Evolutionary conservation across 192 early-diverging fungal species (phyloP), one percentile per base, ranked within the genome.

Genomic region (Phycomyces nitens): DNA sequence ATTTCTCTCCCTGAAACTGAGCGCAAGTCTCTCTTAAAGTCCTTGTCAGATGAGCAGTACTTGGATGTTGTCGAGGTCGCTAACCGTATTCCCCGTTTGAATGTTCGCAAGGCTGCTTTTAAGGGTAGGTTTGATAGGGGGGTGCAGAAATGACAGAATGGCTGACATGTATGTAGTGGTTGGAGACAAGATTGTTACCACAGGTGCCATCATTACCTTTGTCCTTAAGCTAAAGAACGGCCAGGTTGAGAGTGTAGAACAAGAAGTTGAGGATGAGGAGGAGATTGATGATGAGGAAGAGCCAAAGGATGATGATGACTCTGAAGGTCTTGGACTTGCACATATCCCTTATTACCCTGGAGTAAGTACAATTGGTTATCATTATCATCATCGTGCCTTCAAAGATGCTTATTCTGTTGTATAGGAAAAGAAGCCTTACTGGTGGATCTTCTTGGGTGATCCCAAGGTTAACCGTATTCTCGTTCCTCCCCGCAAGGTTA

Each of bases 401-500:
- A 22, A 55, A 20, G 7, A 12, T 55, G 3, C 18, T 47, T 47
- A n/a, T 3, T 47, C 12, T 47, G 18, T 47, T 47, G 18, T 41
- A 55, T 23, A 65, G 64, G 82, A 84, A 66, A 91, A 92, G 79
- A 88, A 84, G 56, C 86, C 93, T 43, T 84, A 77, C 74, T 99
- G 94, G 93, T 97, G 91, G 91, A 80, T 98, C 29, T 83, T 92
- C 53, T 80, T 99, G 74, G 94, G 91, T 22, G 89, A 94, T 68
- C 85, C 83, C 69, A 88, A 88, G 72, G 86, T 86, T 42, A 88
- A 92, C 68, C 90, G 89, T 55, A 84, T 94, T 55, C 91, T 98
- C 23, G 81, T 89, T 53, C 75, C 85, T 10, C 88, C 87, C 8
- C 76, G 83, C 56, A 94, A 93, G 62, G 82, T 97, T 29, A 85